Conservation (phyloP, 2,329 filamentous ascomycete species). For the Cladosporium sp. region DNA sequence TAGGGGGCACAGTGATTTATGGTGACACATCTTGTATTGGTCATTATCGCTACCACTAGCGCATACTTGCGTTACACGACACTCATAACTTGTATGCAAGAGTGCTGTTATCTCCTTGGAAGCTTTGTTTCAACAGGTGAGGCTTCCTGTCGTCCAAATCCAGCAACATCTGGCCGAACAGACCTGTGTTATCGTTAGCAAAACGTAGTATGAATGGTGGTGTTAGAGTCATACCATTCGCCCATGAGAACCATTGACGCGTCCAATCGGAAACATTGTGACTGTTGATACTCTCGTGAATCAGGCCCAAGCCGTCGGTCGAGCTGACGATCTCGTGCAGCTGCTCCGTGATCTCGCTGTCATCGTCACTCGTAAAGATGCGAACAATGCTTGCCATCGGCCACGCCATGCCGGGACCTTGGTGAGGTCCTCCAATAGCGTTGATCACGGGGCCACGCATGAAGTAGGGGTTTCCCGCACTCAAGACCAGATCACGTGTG, state of each 20-base stretch:
- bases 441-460: conserved; percentile 53
- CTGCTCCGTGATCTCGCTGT: conserved; percentile 49
- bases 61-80: neutral
- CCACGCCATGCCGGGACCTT: conserved; percentile 51
- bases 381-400: conserved; percentile 56
- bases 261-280: conserved; percentile 51
- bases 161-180: conserved; percentile 55
- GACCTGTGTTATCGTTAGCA: conserved; percentile 39
- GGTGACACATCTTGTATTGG: neutral
- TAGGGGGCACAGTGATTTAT: neutral
- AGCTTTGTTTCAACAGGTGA: conserved; percentile 46
- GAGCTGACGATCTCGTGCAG: conserved; percentile 49
- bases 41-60: too few species aligned
- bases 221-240: neutral
- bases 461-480: conserved; percentile 52
- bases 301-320: conserved; percentile 52
- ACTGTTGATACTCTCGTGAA: conserved; percentile 56
- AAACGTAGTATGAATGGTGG: neutral
- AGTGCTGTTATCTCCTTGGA: conserved; percentile 35
- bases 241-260: conserved; percentile 47
- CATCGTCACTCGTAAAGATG: conserved; percentile 52
- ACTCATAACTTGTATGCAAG: neutral
- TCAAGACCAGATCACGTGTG: conserved; percentile 50
- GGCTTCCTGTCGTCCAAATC: conserved; percentile 50
- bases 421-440: conserved; percentile 53